Conservation (phyloP, 2,329 filamentous ascomycete species). For the Botryotinia narcissicola region DNA sequence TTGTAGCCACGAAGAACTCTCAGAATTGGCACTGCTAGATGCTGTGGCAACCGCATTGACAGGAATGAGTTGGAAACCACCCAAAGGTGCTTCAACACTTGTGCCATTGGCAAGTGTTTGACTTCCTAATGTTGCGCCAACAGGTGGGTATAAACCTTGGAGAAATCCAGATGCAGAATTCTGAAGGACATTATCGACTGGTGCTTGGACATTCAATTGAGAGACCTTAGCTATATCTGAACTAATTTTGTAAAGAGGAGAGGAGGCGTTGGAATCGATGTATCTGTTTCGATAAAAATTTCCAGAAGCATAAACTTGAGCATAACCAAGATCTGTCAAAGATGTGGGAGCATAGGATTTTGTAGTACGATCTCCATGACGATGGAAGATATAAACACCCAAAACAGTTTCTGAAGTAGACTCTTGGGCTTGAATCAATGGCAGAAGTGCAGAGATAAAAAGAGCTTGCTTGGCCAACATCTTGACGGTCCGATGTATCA, state of each 20-base stretch:
- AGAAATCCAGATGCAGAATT: slow-evolving; percentile 77
- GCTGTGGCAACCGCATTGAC: slow-evolving; percentile 59
- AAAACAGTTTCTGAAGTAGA: slow-evolving; percentile 46
- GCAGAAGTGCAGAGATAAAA: slow-evolving; percentile 43
- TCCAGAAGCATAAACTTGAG: slow-evolving; percentile 70
- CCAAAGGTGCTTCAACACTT: slow-evolving; percentile 63
- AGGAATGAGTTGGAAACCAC: slow-evolving; percentile 82
- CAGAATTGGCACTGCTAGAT: slow-evolving; percentile 52
- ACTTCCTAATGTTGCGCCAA: slow-evolving; percentile 50
- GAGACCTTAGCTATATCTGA: slow-evolving; percentile 62
- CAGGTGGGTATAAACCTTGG: slow-evolving; percentile 83
- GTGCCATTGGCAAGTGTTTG: slow-evolving; percentile 71
- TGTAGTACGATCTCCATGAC: slow-evolving; percentile 84
- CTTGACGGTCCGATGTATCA: slow-evolving; percentile 20
- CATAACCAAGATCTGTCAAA: slow-evolving; percentile 77
- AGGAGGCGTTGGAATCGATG: slow-evolving; percentile 56
- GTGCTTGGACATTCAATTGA: slow-evolving; percentile 71
- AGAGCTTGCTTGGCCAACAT: slow-evolving; percentile 42
- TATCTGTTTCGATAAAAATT: slow-evolving; percentile 76
- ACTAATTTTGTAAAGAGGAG: slow-evolving; percentile 65
- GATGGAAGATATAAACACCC: slow-evolving; percentile 82
- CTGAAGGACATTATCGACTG: slow-evolving; percentile 74
- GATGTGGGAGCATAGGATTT: slow-evolving; percentile 70
- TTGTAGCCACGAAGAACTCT: slow-evolving; percentile 59
- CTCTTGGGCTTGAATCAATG: slow-evolving; percentile 38